A percentile compares a stretch with the other conserved stretches of the same genome.
Conservation (phyloP, 345 rosid genomes). For the Isatis tinctoria region DNA sequence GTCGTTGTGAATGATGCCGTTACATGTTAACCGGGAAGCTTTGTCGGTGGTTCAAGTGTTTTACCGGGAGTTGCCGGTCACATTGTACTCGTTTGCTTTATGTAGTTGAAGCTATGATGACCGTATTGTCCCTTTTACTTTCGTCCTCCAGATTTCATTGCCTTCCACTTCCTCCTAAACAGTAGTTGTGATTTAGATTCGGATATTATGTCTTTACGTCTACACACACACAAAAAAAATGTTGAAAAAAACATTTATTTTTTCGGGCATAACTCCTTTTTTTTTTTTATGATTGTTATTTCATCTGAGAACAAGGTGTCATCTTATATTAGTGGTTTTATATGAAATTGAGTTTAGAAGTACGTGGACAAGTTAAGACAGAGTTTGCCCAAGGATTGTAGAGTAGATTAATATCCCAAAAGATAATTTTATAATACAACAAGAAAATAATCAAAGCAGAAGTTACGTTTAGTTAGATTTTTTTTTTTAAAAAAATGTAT, state of each 20-base stretch:
- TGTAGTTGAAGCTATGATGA: conserved; percentile 4
- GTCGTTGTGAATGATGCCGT: conserved; percentile 14
- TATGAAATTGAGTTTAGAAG: neutral
- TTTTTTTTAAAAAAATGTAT: neutral
- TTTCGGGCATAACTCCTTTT: neutral
- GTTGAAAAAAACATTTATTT: neutral
- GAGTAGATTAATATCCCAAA: neutral
- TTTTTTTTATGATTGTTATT: neutral
- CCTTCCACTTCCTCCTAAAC: conserved; percentile 17
- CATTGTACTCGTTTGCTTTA: conserved; percentile 15
- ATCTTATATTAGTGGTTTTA: neutral
- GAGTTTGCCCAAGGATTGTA: neutral
- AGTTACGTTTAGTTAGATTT: neutral
- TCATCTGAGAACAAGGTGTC: neutral
- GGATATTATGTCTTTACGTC: neutral
- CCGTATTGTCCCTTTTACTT: conserved; percentile 5
- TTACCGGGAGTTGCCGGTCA: conserved; percentile 25
- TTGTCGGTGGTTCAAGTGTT: conserved; percentile 31
- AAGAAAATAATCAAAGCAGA: neutral
- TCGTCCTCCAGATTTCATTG: conserved; percentile 12
- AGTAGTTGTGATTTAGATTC: conserved; percentile 1
- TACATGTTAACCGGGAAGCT: conserved; percentile 22
- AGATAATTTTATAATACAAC: neutral
- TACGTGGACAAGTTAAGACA: neutral
- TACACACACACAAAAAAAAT: neutral